A percentile compares a stretch with the other conserved stretches of the same genome.
Conservation (phyloP, 179 eudicot species). For the Heliamphora pulchella region DNA sequence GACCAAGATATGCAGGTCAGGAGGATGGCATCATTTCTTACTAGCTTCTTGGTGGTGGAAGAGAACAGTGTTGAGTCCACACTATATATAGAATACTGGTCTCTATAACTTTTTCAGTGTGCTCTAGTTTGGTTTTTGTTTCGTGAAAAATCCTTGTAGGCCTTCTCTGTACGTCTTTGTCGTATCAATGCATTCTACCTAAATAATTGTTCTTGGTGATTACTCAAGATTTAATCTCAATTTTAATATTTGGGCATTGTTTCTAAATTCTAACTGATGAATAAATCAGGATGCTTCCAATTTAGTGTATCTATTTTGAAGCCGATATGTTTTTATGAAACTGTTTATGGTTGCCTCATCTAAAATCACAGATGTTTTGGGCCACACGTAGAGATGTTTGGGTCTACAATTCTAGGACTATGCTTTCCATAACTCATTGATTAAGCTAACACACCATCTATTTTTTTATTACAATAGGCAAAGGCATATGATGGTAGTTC, state of each 20-base stretch:
- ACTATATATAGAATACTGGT: neutral
- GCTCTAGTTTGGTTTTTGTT: no score
- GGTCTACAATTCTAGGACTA: neutral
- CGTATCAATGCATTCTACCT: neutral
- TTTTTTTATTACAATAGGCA: constrained; percentile 18
- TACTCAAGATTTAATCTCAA: neutral
- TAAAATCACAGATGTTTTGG: neutral
- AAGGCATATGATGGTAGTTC: constrained; percentile 22
- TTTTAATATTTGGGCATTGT: neutral
- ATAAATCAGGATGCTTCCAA: neutral
- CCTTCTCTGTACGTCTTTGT: neutral
- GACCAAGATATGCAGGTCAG: neutral
- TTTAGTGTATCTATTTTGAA: neutral
- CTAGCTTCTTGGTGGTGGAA: neutral
- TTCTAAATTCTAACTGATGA: neutral
- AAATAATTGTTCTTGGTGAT: no score
- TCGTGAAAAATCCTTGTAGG: neutral
- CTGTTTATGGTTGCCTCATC: neutral
- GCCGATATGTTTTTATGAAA: neutral
- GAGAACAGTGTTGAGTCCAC: neutral
- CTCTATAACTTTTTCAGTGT: no score
- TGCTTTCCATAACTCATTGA: neutral
- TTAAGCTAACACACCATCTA: neutral
- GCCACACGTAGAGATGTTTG: neutral
- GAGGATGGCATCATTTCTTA: neutral